Conservation (phyloP, 2,329 filamentous ascomycete species). For the Botryotinia calthae region DNA sequence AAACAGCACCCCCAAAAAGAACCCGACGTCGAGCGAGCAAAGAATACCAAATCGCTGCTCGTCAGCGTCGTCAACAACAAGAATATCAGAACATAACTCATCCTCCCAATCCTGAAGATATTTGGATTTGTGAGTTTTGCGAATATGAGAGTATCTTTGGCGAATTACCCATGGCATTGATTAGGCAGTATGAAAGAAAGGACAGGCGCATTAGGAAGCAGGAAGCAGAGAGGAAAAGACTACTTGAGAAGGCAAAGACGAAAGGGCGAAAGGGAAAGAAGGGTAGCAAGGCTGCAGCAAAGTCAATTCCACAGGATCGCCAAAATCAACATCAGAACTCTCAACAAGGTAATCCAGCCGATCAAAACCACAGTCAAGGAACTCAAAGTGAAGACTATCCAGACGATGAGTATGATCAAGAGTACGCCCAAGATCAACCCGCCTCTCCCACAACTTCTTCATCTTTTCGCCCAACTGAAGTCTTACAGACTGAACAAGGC, state of each 20-base stretch:
- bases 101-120: conserved; percentile 67
- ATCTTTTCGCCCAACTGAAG: conserved; percentile 7
- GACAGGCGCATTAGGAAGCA: conserved; percentile 81
- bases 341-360: conserved; percentile 39
- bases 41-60: conserved; percentile 72
- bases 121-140: conserved; percentile 98
- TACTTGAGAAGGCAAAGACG: conserved; percentile 91
- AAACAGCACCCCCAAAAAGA: conserved; percentile 49
- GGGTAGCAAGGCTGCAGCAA: conserved; percentile 54
- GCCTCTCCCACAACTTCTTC: background rate
- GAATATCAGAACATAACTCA: conserved; percentile 74
- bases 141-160: conserved; percentile 97
- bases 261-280: conserved; percentile 91
- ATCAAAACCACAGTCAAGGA: conserved; percentile 39
- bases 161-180: conserved; percentile 76
- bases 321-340: conserved; percentile 38
- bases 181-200: conserved; percentile 91
- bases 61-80: conserved; percentile 73
- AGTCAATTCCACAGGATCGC: conserved; percentile 32
- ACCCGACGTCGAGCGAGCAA: conserved; percentile 66
- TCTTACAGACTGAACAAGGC: conserved; percentile 3
- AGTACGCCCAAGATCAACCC: conserved; percentile 34
- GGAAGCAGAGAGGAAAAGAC: conserved; percentile 77
- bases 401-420: conserved; percentile 51
- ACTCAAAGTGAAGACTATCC: conserved; percentile 50